These are phyloP conservation scores for Scutellaria barbata DNA, from an alignment of 257 asterid genomes.

Conservation along the genomic window DNA sequence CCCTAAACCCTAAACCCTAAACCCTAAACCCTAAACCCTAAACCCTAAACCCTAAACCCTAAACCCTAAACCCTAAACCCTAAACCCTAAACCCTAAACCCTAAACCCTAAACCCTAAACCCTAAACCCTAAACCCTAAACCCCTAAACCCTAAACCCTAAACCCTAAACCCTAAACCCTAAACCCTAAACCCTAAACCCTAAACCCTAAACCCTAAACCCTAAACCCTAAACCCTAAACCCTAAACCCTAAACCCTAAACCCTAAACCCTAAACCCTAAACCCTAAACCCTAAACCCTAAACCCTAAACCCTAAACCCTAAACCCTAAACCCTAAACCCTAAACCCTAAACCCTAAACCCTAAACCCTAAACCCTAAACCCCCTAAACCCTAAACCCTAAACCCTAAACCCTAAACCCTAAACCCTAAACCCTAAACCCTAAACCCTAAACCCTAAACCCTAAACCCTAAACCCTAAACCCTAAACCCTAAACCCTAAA, in stretches of 20 bases:
- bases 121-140: slow-evolving; percentile 38
- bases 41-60: slow-evolving; percentile 41
- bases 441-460: slow-evolving; percentile 32
- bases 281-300: slow-evolving; percentile 36
- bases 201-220: slow-evolving; percentile 34
- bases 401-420: slow-evolving; percentile 37
- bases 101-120: slow-evolving; percentile 32
- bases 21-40: slow-evolving; percentile 38
- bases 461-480: slow-evolving; percentile 33
- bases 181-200: slow-evolving; percentile 24
- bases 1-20: slow-evolving; percentile 44
- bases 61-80: slow-evolving; percentile 44
- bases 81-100: slow-evolving; percentile 40
- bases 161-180: slow-evolving; percentile 35
- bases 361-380: slow-evolving; percentile 21
- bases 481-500: slow-evolving; percentile 32
- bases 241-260: slow-evolving; percentile 38
- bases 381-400: slow-evolving; percentile 34
- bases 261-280: slow-evolving; percentile 27
- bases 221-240: slow-evolving; percentile 35
- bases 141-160: no score
- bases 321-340: slow-evolving; percentile 41
- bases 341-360: slow-evolving; percentile 31
- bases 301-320: slow-evolving; percentile 34
- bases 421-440: slow-evolving; percentile 38